Evolutionary conservation across 495 filamentous ascomycete genomes (phyloP).

Genomic region (Parathielavia hyrcaniae): DNA sequence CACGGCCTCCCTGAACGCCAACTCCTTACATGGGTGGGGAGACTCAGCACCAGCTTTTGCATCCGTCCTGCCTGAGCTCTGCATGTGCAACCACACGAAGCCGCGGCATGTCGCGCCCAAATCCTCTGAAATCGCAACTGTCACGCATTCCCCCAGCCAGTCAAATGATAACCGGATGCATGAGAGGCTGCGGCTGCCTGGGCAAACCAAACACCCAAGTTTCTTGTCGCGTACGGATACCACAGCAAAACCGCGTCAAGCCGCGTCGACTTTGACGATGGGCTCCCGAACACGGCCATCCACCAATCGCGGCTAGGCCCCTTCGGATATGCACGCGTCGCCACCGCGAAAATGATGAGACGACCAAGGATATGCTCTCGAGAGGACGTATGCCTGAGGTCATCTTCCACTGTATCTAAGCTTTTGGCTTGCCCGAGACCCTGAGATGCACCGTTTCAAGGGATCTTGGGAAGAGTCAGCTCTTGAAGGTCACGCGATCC

Average conservation of each 20-base stretch:
- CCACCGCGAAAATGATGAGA: slow-evolving; percentile 3
- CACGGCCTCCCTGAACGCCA: background rate
- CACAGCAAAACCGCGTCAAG: background rate
- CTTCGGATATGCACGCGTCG: background rate
- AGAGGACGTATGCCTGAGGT: slow-evolving; percentile 1
- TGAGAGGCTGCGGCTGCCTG: slow-evolving; percentile 7
- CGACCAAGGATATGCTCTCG: background rate
- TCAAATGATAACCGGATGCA: background rate
- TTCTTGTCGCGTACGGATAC: background rate
- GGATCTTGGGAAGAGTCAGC: background rate
- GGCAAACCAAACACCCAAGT: background rate
- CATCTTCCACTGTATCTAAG: background rate
- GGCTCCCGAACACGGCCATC: background rate
- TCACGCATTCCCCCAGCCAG: background rate
- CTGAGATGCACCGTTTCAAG: too few relatives aligned
- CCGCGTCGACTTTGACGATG: slow-evolving; percentile 1
- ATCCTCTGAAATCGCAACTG: background rate
- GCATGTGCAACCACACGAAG: background rate
- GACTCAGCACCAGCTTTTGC: too few relatives aligned
- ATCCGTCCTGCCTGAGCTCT: background rate
- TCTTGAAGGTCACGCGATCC: background rate
- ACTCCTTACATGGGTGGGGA: too few relatives aligned
- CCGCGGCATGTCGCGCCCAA: background rate
- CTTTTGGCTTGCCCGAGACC: background rate
- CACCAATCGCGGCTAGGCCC: slow-evolving; percentile 1